Conservation (phyloP, 2,329 filamentous ascomycete species). For the Proliferodiscus dingleyae region DNA sequence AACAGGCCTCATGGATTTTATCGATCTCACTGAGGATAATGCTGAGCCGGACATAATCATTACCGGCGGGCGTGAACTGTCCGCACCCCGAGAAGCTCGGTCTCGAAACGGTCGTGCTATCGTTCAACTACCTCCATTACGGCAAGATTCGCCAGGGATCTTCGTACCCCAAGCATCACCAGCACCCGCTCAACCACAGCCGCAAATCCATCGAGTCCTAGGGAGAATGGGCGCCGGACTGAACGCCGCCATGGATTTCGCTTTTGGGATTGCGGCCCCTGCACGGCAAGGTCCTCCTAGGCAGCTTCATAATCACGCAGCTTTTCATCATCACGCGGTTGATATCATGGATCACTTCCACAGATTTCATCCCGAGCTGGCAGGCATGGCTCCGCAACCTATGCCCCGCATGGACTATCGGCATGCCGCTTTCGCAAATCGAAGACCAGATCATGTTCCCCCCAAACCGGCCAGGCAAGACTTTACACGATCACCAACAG, state of each 20-base stretch:
- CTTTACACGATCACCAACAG: constrained; percentile 72
- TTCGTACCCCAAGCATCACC: constrained; percentile 9
- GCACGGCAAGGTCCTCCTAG: neutral
- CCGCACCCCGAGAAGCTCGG: constrained; percentile 7
- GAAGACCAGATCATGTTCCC: constrained; percentile 28
- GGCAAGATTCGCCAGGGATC: constrained; percentile 6
- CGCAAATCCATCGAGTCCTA: neutral
- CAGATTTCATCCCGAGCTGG: neutral
- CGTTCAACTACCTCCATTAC: neutral
- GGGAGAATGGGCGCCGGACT: neutral
- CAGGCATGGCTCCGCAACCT: neutral
- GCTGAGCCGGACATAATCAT: constrained; percentile 33
- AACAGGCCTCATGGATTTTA: constrained; percentile 33
- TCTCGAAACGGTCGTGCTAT: neutral
- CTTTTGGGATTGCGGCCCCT: neutral
- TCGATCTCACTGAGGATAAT: constrained; percentile 49
- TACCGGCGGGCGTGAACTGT: constrained; percentile 23
- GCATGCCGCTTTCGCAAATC: constrained; percentile 19
- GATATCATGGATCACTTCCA: constrained; percentile 3
- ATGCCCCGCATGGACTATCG: constrained; percentile 24
- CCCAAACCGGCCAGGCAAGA: constrained; percentile 60
- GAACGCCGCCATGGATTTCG: neutral
- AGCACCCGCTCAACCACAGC: constrained; percentile 7
- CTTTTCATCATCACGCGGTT: neutral
- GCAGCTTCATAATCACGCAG: neutral